phyloP scores from a whole-genome alignment of 2,329 filamentous ascomycete genomes.

The Neonectria magnoliae region DNA sequence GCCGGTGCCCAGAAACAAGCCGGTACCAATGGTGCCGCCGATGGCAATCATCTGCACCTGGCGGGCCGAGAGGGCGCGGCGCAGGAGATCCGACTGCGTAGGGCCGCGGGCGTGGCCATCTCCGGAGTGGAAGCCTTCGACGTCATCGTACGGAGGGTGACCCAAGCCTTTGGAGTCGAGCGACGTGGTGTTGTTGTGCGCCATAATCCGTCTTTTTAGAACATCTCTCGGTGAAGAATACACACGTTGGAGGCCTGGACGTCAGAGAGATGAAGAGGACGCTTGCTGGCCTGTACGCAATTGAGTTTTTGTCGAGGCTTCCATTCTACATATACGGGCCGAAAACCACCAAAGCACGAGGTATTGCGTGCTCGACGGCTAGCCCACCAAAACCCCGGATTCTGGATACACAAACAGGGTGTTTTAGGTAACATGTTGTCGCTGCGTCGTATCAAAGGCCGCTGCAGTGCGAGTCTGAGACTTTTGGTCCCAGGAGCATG shows the following conservation, averaged over 20 bases:
- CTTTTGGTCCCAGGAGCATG: not conserved
- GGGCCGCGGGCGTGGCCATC: conserved; percentile 23
- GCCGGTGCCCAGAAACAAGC: conserved; percentile 70
- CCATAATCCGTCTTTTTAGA: conserved; percentile 14
- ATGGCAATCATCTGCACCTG: conserved; percentile 76
- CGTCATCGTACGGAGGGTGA: conserved; percentile 30
- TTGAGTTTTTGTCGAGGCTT: conserved; percentile 12
- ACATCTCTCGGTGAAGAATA: not conserved
- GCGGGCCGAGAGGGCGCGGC: conserved; percentile 65
- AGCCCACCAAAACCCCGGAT: conserved; percentile 31
- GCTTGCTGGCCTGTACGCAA: conserved; percentile 5
- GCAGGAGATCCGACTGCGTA: conserved; percentile 56
- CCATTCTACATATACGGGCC: conserved; percentile 1
- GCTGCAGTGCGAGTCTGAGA: not conserved
- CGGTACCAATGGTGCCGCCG: conserved; percentile 68
- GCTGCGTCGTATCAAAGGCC: too few relatives aligned
- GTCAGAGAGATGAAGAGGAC: not conserved
- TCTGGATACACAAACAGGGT: conserved; percentile 15
- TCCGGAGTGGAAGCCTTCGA: conserved; percentile 26
- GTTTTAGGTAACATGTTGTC: conserved; percentile 21
- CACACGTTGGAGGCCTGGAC: too few relatives aligned
- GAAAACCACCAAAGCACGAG: conserved; percentile 31
- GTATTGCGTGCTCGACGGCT: conserved; percentile 42
- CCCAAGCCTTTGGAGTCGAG: conserved; percentile 30
- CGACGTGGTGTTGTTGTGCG: conserved; percentile 7